Conservation (phyloP, 1,139 yeast genomes). For the Geotrichum carabidarum region DNA sequence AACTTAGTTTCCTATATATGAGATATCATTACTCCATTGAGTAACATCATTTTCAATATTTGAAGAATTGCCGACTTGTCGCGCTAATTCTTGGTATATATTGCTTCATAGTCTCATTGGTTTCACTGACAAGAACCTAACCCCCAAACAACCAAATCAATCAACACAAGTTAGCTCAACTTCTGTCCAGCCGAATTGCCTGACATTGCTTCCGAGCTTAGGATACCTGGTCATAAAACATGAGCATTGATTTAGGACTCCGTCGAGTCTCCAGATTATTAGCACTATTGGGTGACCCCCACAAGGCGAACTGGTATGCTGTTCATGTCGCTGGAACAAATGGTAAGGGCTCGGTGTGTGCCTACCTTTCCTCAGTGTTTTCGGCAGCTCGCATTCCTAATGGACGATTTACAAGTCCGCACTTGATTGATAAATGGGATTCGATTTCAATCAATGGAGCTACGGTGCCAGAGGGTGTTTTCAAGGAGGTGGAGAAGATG, state of each 20-base stretch:
- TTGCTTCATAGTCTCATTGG: neutral
- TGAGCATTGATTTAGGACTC: slow-evolving; percentile 59
- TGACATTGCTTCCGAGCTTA: too few species aligned
- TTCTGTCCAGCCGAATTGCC: too few species aligned
- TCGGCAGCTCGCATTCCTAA: slow-evolving; percentile 46
- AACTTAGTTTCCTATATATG: too few species aligned
- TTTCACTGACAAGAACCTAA: too few species aligned
- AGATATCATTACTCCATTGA: too few species aligned
- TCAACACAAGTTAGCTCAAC: too few species aligned
- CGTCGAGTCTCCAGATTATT: slow-evolving; percentile 54
- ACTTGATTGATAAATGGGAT: slow-evolving; percentile 66
- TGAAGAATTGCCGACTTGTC: too few species aligned
- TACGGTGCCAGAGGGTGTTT: slow-evolving; percentile 49
- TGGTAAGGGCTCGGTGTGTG: slow-evolving; percentile 88
- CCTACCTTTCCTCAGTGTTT: slow-evolving; percentile 64
- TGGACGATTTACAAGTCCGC: slow-evolving; percentile 88
- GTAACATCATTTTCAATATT: too few species aligned
- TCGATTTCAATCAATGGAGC: slow-evolving; percentile 61
- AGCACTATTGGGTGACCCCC: slow-evolving; percentile 64
- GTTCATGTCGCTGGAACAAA: slow-evolving; percentile 91
- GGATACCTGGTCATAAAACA: neutral
- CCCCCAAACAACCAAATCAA: neutral
- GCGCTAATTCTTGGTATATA: too few species aligned
- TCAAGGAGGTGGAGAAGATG: slow-evolving; percentile 42
- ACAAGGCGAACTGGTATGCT: slow-evolving; percentile 48